These are phyloP conservation scores for Cichorium intybus DNA, from an alignment of 140 eudicot species.

Conservation along the genomic window DNA sequence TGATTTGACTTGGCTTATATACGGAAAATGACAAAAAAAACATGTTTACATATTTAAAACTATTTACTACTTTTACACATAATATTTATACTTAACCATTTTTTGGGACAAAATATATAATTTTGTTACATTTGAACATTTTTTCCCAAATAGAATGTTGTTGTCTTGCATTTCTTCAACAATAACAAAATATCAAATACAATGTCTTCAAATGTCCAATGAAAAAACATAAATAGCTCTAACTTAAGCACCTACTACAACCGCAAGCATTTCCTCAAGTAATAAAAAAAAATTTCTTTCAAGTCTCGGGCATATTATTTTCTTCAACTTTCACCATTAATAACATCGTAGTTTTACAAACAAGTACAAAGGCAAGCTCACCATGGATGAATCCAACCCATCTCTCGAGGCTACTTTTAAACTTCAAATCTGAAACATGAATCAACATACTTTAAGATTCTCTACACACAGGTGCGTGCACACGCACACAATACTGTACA, in stretches of 20 bases:
- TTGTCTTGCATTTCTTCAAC: background rate
- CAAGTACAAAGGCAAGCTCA: background rate
- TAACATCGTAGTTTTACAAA: background rate
- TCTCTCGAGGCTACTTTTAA: background rate
- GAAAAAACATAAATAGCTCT: background rate
- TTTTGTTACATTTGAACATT: no score
- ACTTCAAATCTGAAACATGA: conserved; percentile 24
- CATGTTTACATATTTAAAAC: no score
- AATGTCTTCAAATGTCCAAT: no score
- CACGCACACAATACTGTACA: no score
- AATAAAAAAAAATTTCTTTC: background rate
- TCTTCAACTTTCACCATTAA: background rate
- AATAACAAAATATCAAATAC: background rate
- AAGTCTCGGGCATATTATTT: background rate
- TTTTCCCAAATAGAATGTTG: background rate
- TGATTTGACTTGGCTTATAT: no score
- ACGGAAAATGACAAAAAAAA: no score
- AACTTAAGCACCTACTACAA: background rate
- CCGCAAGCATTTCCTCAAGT: background rate
- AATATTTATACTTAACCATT: no score
- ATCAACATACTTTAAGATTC: no score
- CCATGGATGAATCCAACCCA: background rate
- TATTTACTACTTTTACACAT: no score
- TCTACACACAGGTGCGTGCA: no score
- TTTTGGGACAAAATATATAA: no score